These are phyloP conservation scores for Fusarium nanum DNA, from an alignment of 2,329 filamentous ascomycete species.

Conservation along the genomic window DNA sequence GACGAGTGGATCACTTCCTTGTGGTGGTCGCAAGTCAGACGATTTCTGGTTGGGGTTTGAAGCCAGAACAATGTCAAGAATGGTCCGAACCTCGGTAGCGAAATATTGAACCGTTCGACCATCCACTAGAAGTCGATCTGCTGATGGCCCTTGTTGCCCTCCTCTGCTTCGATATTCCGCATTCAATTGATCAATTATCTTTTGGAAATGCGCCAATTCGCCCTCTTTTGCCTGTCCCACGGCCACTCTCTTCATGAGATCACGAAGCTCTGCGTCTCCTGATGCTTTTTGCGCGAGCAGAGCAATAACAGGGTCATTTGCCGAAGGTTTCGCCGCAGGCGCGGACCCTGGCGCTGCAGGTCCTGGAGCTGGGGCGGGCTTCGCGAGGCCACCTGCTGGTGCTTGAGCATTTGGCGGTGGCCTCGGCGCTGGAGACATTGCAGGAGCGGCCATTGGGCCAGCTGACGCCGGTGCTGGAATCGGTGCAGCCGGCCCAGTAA, in stretches of 20 bases:
- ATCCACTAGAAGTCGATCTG: constrained; percentile 66
- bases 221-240: constrained; percentile 77
- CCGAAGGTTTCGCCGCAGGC: constrained; percentile 41
- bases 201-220: constrained; percentile 81
- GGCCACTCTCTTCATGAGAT: constrained; percentile 86
- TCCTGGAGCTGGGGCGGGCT: constrained; percentile 30
- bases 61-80: constrained; percentile 68
- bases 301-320: constrained; percentile 82
- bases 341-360: constrained; percentile 19
- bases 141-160: constrained; percentile 63
- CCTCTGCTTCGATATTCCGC: constrained; percentile 65
- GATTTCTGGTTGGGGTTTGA: constrained; percentile 69
- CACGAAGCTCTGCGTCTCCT: constrained; percentile 76
- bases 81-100: constrained; percentile 68
- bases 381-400: constrained; percentile 29
- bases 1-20: constrained; percentile 66
- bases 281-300: constrained; percentile 81
- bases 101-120: constrained; percentile 69
- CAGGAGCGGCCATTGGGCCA: constrained; percentile 36
- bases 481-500: constrained; percentile 33
- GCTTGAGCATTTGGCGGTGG: constrained; percentile 33
- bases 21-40: constrained; percentile 63
- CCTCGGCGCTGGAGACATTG: constrained; percentile 44
- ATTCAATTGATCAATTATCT: constrained; percentile 83
- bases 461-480: constrained; percentile 42